Evolutionary conservation across 2,329 filamentous ascomycete genomes (phyloP).

Genomic region (Venturia asperata): DNA sequence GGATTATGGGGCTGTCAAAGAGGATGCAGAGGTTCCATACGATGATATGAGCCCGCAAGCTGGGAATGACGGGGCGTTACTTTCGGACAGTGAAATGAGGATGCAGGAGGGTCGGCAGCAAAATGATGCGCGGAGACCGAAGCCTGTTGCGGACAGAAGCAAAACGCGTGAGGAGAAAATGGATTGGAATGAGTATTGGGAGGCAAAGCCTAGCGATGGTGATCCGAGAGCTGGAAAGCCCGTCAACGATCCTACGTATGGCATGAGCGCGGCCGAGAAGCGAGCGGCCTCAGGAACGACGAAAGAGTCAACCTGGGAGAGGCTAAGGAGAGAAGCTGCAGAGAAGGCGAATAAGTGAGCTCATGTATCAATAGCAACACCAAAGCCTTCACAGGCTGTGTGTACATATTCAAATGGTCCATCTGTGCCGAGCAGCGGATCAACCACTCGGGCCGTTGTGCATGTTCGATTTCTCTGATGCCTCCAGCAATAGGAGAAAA

Average conservation of each 20-base stretch:
- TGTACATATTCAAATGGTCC: not conserved
- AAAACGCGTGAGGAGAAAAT: not conserved
- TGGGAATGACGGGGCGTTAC: not conserved
- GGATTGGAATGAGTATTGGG: not conserved
- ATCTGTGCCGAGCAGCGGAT: too few species aligned
- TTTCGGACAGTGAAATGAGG: constrained; percentile 13
- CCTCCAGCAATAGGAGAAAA: too few species aligned
- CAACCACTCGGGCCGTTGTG: too few species aligned
- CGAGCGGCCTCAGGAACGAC: not conserved
- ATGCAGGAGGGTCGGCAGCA: constrained; percentile 2
- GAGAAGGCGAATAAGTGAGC: constrained; percentile 9
- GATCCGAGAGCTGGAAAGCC: not conserved
- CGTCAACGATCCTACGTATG: not conserved
- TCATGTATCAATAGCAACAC: not conserved
- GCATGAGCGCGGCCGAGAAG: constrained; percentile 5
- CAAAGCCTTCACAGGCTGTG: not conserved
- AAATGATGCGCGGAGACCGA: not conserved
- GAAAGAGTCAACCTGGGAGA: constrained; percentile 1
- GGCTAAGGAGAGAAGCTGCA: constrained; percentile 4
- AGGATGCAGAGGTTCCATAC: constrained; percentile 1
- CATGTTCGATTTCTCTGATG: too few species aligned
- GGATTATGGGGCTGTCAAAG: not conserved
- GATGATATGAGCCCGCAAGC: constrained; percentile 14
- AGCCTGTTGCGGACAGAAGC: not conserved
- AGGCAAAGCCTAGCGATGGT: not conserved